phyloP scores from a whole-genome alignment of 73 alveolate genomes.

The Paramecium sonneborni region DNA sequence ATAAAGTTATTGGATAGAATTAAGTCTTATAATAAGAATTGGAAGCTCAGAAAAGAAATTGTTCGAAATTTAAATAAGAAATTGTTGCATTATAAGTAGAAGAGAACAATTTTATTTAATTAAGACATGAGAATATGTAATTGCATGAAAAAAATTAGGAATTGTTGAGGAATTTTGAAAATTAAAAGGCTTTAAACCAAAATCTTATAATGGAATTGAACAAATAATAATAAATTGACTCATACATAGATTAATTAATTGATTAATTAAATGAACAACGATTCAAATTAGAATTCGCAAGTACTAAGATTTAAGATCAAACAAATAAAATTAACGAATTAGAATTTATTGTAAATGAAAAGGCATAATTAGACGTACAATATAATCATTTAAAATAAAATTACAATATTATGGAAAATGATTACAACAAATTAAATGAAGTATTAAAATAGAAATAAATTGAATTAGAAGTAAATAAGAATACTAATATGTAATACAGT shows the following conservation, averaged over 20 bases:
- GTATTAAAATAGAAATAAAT: background rate
- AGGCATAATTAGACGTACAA: background rate
- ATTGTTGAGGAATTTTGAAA: background rate
- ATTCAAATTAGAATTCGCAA: background rate
- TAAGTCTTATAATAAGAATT: background rate
- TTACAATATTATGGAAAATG: background rate
- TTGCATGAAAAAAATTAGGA: background rate
- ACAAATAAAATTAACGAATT: background rate
- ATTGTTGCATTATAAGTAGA: background rate
- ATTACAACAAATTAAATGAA: background rate
- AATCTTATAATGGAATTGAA: background rate
- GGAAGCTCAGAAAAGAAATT: background rate
- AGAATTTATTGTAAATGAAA: background rate
- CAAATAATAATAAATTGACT: background rate
- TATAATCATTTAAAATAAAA: background rate
- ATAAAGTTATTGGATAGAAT: background rate
- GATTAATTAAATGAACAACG: slow-evolving; percentile 4
- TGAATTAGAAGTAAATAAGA: background rate
- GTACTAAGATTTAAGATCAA: background rate
- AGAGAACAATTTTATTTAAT: background rate
- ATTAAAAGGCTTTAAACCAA: background rate
- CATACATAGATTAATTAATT: background rate
- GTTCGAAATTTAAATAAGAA: background rate
- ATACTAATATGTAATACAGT: background rate
- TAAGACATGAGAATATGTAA: slow-evolving; percentile 13